These are phyloP conservation scores for Zygosaccharomyces gambellarensis DNA, from an alignment of 805 yeast species.

Conservation along the genomic window DNA sequence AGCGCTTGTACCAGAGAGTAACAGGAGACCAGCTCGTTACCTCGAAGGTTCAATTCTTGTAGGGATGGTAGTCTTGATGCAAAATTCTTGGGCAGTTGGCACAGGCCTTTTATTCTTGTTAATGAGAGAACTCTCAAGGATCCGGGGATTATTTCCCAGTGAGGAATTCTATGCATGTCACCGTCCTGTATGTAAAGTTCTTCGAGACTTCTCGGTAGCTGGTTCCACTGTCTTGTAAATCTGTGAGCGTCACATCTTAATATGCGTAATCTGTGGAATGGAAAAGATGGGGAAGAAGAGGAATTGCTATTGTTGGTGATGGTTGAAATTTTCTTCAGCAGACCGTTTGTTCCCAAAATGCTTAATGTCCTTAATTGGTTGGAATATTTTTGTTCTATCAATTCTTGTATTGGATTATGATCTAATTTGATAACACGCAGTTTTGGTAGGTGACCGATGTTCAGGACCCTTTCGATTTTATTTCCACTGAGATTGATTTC, in stretches of 20 bases:
- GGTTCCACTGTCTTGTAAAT: background rate
- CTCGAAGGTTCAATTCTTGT: constrained; percentile 16
- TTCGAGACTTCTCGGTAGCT: constrained; percentile 8
- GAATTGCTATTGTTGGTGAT: background rate
- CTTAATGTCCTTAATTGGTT: constrained; percentile 6
- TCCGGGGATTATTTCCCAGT: constrained; percentile 12
- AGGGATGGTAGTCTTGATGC: constrained; percentile 13
- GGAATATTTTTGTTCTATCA: constrained; percentile 6
- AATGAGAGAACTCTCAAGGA: constrained; percentile 12
- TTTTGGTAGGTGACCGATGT: constrained; percentile 17
- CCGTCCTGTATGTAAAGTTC: constrained; percentile 10
- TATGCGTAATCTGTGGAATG: constrained; percentile 10
- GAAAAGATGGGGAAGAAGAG: background rate
- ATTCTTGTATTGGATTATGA: constrained; percentile 22
- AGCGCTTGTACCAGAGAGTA: constrained; percentile 12
- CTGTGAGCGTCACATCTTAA: constrained; percentile 8
- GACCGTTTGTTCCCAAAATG: constrained; percentile 5
- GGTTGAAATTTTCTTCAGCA: background rate
- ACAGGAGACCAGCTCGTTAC: constrained; percentile 16
- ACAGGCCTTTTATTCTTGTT: constrained; percentile 10
- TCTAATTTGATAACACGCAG: constrained; percentile 22
- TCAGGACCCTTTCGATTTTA: constrained; percentile 19
- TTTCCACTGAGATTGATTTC: constrained; percentile 26
- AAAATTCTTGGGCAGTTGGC: constrained; percentile 12
- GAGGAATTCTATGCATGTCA: constrained; percentile 6